Percentiles rank a stretch among this genome's conserved stretches.
These are phyloP conservation scores for Fusarium siculi DNA, from an alignment of 2,329 filamentous ascomycete species.

Conservation along the genomic window DNA sequence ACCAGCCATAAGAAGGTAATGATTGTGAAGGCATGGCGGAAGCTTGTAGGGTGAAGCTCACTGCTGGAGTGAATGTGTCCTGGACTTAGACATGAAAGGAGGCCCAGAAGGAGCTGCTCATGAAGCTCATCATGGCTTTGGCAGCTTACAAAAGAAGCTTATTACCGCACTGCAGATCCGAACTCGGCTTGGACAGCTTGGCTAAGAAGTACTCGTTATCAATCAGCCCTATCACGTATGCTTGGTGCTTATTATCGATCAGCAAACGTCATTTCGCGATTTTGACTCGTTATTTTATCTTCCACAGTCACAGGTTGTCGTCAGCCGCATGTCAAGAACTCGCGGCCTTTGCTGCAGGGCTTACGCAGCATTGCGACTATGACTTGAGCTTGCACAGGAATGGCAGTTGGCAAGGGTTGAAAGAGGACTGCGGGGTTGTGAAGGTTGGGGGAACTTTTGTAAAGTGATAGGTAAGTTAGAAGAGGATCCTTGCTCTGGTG, in stretches of 20 bases:
- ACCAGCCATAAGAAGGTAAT: neutral
- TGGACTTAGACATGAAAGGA: neutral
- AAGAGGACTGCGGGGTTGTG: slow-evolving; percentile 18
- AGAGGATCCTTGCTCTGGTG: slow-evolving; percentile 25
- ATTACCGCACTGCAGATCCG: neutral
- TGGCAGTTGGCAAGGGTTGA: slow-evolving; percentile 12
- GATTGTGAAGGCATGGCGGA: neutral
- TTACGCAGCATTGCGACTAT: slow-evolving; percentile 24
- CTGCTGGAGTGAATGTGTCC: too few species aligned
- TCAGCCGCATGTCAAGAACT: slow-evolving; percentile 22
- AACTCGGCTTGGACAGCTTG: neutral
- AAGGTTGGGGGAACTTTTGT: slow-evolving; percentile 35
- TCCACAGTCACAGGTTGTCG: slow-evolving; percentile 15
- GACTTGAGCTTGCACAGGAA: slow-evolving; percentile 14
- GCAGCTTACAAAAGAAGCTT: neutral
- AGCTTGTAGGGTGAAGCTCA: neutral
- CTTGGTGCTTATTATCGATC: neutral
- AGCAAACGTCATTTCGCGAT: slow-evolving; percentile 12
- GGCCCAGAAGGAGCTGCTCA: neutral
- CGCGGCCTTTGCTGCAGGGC: slow-evolving; percentile 22
- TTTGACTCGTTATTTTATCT: neutral
- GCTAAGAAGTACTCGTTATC: neutral
- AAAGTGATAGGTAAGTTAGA: neutral
- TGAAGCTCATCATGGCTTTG: neutral
- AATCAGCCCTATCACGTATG: slow-evolving; percentile 18